Conservation (phyloP, 257 asterid genomes). For the Solanum clarkiae region DNA sequence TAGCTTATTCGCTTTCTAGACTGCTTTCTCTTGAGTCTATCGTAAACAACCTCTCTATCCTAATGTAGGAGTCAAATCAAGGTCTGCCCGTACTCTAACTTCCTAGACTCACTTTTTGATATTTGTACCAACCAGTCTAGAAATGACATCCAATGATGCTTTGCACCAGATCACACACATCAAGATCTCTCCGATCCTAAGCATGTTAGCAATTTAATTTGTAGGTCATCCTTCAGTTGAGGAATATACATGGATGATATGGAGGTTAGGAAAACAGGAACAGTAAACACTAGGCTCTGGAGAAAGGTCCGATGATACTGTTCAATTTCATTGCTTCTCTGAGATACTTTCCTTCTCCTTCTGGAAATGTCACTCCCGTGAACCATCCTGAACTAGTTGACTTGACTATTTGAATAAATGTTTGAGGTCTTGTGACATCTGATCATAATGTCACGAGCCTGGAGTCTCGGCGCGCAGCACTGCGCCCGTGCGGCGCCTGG, state of each 20-base stretch:
- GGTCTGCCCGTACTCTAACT: not conserved
- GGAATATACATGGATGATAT: conserved; percentile 28
- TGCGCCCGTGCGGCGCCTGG: too few species aligned
- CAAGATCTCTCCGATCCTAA: conserved; percentile 10
- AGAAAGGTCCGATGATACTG: conserved; percentile 11
- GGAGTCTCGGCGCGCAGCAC: too few species aligned
- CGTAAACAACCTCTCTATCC: not conserved
- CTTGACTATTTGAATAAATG: conserved; percentile 17
- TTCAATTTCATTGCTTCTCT: conserved; percentile 9
- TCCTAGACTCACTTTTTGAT: not conserved
- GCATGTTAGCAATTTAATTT: conserved; percentile 18
- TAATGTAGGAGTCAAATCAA: not conserved
- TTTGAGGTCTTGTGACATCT: conserved; percentile 19
- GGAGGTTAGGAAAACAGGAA: conserved; percentile 23
- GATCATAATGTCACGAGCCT: too few species aligned
- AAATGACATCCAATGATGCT: conserved; percentile 19
- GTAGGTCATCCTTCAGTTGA: conserved; percentile 13
- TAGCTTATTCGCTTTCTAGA: not conserved
- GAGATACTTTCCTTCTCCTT: conserved; percentile 10
- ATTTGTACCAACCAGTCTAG: conserved; percentile 15
- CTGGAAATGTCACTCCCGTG: conserved; percentile 22
- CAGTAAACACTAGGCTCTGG: conserved; percentile 16
- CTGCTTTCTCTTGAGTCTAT: not conserved
- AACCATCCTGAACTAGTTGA: conserved; percentile 15
- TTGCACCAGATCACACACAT: conserved; percentile 19